Conservation (phyloP, 2,329 filamentous ascomycete species). For the Diaporthe citrichinensis region DNA sequence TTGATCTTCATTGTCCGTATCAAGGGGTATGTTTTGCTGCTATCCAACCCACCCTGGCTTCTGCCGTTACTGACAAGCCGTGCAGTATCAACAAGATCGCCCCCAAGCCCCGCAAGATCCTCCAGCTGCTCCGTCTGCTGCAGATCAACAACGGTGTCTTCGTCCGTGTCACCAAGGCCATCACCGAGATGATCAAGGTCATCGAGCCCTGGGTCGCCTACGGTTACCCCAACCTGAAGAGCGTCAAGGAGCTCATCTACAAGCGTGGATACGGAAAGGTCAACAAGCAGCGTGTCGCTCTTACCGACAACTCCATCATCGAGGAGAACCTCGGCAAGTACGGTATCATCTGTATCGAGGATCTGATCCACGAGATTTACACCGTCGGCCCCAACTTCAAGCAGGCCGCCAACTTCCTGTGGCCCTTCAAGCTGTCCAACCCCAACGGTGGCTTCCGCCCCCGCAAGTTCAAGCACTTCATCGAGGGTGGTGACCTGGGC, state of each 20-base stretch:
- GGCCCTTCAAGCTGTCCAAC: conserved; percentile 99
- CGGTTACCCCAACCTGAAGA: conserved; percentile 99
- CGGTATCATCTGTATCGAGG: conserved; percentile 99
- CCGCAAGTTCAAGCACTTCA: conserved; percentile 99
- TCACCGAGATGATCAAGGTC: conserved; percentile 95
- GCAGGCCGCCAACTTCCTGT: conserved; percentile 99
- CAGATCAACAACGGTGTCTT: conserved; percentile 99
- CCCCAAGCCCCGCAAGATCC: conserved; percentile 99
- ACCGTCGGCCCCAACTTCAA: conserved; percentile 99
- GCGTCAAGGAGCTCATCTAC: conserved; percentile 98
- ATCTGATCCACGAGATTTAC: conserved; percentile 99
- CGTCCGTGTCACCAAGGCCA: conserved; percentile 95
- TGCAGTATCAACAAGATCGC: conserved; percentile 99
- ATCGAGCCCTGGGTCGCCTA: conserved; percentile 99
- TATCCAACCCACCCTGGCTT: conserved; percentile 36
- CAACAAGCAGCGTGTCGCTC: conserved; percentile 95
- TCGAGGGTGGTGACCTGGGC: conserved; percentile 97
- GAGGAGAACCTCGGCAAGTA: conserved; percentile 98
- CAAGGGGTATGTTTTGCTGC: conserved; percentile 79
- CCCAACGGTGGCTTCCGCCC: conserved; percentile 95
- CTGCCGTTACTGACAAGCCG: conserved; percentile 39
- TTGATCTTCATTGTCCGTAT: conserved; percentile 98
- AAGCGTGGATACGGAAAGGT: conserved; percentile 99
- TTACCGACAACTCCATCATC: conserved; percentile 98
- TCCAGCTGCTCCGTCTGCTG: conserved; percentile 98